Base-by-base conservation (phyloP, 768 basidiomycete genomes). In the Dentipellis fragilis region DNA sequence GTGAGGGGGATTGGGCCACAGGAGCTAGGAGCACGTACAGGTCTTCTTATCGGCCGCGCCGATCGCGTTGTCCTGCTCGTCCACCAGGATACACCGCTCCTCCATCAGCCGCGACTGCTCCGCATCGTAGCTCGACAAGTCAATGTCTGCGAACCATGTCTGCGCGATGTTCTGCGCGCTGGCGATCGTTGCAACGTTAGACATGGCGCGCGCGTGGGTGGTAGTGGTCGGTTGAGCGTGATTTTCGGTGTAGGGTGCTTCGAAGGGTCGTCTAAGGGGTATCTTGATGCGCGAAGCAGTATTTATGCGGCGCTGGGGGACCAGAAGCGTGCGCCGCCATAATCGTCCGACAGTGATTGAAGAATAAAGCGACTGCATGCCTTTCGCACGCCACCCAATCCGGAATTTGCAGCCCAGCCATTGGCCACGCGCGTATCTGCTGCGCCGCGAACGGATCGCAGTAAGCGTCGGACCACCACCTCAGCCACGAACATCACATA, bases 41-140 rank as follows among this genome's bases (percentile, higher is more conserved):
- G 90, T 93, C 74, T 98, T 99, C 77, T 99, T 99, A 71, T 93
- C 90, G 58, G 85, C 77, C 22, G 91, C 87, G 22, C 93, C 93
- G 50, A 93, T 84, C 16, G 85, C 81, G 36, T 78, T 80, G 68
- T 95, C 93, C 54, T 94, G 68, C 66, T 92, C 88, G 65, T 93
- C 89, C 35, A 94, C 90, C 45, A 95, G 78, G 66, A 95, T 94
- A 64, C 94, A 94, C 54, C 84, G 75, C 71, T 99, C 96, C 63
- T 93, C 90, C 96, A 99, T 99, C 56, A 99, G 77, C 58, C 86
- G 80, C 37, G 92, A 90, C 68, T 97, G 95, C 64, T 93, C 91
- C 10, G 87, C 80, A 67, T 97, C 94, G 78, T 97, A 97, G 58
- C 67, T 77, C 16, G 83, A 81, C 46, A 95, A 75, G 67, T 93